Evolutionary conservation across 2,329 filamentous ascomycete genomes (phyloP).

Genomic region (Clonostachys rhizophaga): DNA sequence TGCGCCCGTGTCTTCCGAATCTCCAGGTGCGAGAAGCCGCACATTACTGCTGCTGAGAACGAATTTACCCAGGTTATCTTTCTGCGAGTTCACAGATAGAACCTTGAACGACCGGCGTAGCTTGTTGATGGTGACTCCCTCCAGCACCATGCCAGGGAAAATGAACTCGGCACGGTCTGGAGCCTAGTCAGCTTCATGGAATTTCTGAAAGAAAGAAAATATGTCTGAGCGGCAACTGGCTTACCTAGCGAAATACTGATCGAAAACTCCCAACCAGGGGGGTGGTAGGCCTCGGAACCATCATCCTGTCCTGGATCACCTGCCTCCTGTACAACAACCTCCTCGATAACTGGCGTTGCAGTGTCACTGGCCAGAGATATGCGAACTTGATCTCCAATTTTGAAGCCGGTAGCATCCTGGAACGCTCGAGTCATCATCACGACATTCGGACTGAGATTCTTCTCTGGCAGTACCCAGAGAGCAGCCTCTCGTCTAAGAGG

Average conservation of each 20-base stretch:
- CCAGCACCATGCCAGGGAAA: constrained; percentile 66
- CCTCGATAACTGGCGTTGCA: constrained; percentile 48
- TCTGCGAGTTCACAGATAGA: constrained; percentile 47
- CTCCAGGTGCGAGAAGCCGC: constrained; percentile 26
- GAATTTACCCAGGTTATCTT: constrained; percentile 37
- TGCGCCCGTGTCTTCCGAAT: constrained; percentile 7
- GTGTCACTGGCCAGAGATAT: constrained; percentile 55
- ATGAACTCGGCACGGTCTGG: constrained; percentile 62
- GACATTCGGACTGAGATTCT: constrained; percentile 63
- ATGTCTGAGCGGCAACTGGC: constrained; percentile 1
- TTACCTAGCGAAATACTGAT: constrained; percentile 25
- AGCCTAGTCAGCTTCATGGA: background rate
- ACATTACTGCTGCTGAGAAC: constrained; percentile 26
- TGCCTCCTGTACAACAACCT: constrained; percentile 57
- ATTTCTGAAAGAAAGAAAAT: background rate
- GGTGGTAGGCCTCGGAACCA: constrained; percentile 9
- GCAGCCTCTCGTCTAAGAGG: constrained; percentile 35
- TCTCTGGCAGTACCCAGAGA: constrained; percentile 44
- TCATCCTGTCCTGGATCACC: constrained; percentile 28
- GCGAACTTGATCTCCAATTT: constrained; percentile 60
- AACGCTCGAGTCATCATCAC: constrained; percentile 71
- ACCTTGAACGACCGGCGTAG: constrained; percentile 44
- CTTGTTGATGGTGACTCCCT: constrained; percentile 40
- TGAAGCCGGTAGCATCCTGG: constrained; percentile 67
- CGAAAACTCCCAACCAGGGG: constrained; percentile 26